Base-by-base conservation (phyloP, 2,329 filamentous ascomycete genomes). In the Berkeleyomyces rouxiae region DNA sequence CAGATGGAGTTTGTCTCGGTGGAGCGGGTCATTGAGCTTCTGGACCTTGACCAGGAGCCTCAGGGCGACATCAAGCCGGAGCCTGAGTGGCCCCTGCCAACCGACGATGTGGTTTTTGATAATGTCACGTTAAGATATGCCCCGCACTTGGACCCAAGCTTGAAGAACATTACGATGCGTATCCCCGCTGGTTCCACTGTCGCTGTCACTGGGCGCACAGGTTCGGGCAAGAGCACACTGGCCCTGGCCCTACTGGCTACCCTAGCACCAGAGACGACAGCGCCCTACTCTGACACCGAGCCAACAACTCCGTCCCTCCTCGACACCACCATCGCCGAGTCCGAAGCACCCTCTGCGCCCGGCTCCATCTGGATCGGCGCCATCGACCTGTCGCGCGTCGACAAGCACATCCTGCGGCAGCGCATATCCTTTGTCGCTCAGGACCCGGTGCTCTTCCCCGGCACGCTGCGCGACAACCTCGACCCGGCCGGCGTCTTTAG, bases 1-100 rank as follows among this genome's bases (percentile, higher is more conserved):
- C 90, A 96, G 70, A 90, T 96, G 81, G 87, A 95, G 70, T 95
- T 95, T 67, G 90, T 95, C 0, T 91, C 87, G 0, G 88, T 96
- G 0, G 90, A 96, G 73, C 82, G 90, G 47, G 85, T 96, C 0
- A 83, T 93, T 7, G 88, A 93, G 71, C 79, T 96, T 0, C 78
- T 93, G 0, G 82, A 88, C 64, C 79, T 96, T 0, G 87, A 91
- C 13, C 82, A 88, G 70, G 90, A 96, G 70, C 76, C 82, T 0
- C 77, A 75, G 0, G 90, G 89, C 0, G 78, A 80, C 0, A 72
- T 88, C 2, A 73, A 81, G 1, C 89, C 89, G 0, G 87, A 88
- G 0, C 83, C 86, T 0, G 81, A 81, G 59, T 96, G 90, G 90
- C 90, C 90, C 0, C 78, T 79, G 0, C 84, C 83, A 61, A 78